These are phyloP conservation scores for Corymbia maculata DNA, from an alignment of 345 rosid species.

Conservation along the genomic window DNA sequence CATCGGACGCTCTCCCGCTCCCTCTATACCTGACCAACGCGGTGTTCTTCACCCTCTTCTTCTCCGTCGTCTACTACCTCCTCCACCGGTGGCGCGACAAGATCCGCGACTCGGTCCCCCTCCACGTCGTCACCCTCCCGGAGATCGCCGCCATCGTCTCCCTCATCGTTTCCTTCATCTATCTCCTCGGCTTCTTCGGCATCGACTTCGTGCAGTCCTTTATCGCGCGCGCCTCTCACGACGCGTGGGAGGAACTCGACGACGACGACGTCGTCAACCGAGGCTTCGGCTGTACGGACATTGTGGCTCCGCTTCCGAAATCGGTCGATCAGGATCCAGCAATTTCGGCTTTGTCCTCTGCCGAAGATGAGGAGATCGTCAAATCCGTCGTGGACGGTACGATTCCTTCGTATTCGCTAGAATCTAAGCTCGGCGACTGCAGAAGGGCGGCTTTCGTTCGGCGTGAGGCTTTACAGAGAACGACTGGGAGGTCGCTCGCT, in stretches of 20 bases:
- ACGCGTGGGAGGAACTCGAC: conserved; percentile 42
- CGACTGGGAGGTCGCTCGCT: conserved; percentile 48
- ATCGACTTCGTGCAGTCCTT: conserved; percentile 77
- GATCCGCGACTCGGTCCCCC: conserved; percentile 75
- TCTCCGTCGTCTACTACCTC: conserved; percentile 68
- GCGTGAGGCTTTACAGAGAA: conserved; percentile 67
- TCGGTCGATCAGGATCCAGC: neutral
- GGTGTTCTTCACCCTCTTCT: conserved; percentile 71
- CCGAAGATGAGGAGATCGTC: conserved; percentile 57
- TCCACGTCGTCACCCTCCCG: conserved; percentile 56
- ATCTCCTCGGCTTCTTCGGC: conserved; percentile 70
- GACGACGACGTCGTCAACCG: conserved; percentile 19
- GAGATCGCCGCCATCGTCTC: conserved; percentile 60
- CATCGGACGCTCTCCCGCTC: conserved; percentile 69
- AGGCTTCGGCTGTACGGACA: conserved; percentile 2
- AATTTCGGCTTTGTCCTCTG: conserved; percentile 19
- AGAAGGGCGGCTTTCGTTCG: conserved; percentile 59
- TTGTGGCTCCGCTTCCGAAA: neutral
- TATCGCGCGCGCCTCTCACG: conserved; percentile 43
- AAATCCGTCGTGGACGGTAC: conserved; percentile 41
- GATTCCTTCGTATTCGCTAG: conserved; percentile 59
- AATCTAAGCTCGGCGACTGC: conserved; percentile 68
- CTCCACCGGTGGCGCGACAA: conserved; percentile 86
- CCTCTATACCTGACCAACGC: conserved; percentile 66
- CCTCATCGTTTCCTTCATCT: conserved; percentile 60